These are phyloP conservation scores for Flaveria ramosissima DNA, from an alignment of 129 eudicot genomes.

Conservation along the genomic window DNA sequence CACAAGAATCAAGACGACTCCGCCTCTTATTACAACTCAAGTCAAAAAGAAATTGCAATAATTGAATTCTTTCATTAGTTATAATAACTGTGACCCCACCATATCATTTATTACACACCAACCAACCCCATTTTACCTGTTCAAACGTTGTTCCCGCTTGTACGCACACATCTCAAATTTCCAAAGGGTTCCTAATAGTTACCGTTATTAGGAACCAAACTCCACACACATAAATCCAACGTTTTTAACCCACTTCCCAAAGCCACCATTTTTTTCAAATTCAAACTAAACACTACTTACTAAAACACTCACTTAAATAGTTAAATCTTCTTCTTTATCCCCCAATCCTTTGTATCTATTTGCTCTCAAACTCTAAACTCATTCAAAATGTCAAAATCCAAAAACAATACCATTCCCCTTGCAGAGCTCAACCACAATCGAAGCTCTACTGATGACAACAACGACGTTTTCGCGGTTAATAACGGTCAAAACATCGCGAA, in stretches of 20 bases:
- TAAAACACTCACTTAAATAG: not conserved
- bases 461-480: not conserved
- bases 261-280: conserved; percentile 36
- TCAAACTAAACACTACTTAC: conserved; percentile 27
- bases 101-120: conserved; percentile 4
- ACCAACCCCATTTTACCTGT: conserved; percentile 8
- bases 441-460: conserved; percentile 40
- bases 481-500: conserved; percentile 24
- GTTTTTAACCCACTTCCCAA: conserved; percentile 33
- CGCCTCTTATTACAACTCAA: too few species aligned
- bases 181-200: conserved; percentile 30
- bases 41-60: conserved; percentile 11
- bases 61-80: not conserved
- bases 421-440: conserved; percentile 56
- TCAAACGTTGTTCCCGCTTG: conserved; percentile 52
- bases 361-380: not conserved
- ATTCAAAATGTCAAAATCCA: conserved; percentile 49
- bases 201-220: conserved; percentile 44
- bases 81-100: conserved; percentile 33
- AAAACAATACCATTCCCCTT: conserved; percentile 50
- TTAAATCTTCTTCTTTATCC: not conserved
- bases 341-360: not conserved
- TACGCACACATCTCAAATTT: not conserved
- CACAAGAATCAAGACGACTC: too few species aligned
- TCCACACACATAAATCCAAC: conserved; percentile 38